A percentile compares a stretch with the other conserved stretches of the same genome.
Conservation (phyloP, 2,329 filamentous ascomycete species). For the Mycosphaerella sp. region DNA sequence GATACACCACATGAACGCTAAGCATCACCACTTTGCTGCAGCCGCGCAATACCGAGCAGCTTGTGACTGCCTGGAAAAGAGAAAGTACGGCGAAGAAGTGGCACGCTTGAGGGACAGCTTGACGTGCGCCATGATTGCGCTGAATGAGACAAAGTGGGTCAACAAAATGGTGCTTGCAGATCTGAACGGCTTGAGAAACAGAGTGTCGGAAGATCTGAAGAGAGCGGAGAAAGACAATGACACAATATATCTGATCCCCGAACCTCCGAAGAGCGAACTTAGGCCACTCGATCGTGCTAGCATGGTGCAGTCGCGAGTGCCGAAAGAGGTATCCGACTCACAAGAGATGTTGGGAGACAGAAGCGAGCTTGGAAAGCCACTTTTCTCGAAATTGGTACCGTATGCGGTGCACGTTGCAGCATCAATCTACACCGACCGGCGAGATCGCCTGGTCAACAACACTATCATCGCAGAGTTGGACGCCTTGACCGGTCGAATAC, state of each 20-base stretch:
- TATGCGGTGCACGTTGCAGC: constrained; percentile 94
- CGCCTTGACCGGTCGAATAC: constrained; percentile 68
- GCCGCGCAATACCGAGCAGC: constrained; percentile 91
- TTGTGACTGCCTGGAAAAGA: constrained; percentile 85
- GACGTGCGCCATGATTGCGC: constrained; percentile 72
- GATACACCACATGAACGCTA: constrained; percentile 97
- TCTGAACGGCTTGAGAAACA: constrained; percentile 72
- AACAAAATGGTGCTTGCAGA: constrained; percentile 77
- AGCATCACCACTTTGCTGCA: constrained; percentile 94
- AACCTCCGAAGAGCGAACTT: constrained; percentile 83
- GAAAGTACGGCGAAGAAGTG: constrained; percentile 92
- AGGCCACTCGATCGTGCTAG: constrained; percentile 77
- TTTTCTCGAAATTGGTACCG: constrained; percentile 88
- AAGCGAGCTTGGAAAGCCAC: constrained; percentile 70
- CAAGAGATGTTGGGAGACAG: constrained; percentile 69
- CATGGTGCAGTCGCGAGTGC: constrained; percentile 76
- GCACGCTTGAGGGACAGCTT: constrained; percentile 78
- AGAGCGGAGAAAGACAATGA: constrained; percentile 95
- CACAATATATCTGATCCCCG: constrained; percentile 79
- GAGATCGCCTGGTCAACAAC: constrained; percentile 84
- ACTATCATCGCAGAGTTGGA: constrained; percentile 82
- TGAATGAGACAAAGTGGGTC: constrained; percentile 78
- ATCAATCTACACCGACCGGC: constrained; percentile 87
- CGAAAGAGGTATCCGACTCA: constrained; percentile 75
- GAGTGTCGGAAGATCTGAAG: constrained; percentile 81